Evolutionary conservation across 2,329 filamentous ascomycete genomes (phyloP).

Genomic region (Talaromyces sp.): DNA sequence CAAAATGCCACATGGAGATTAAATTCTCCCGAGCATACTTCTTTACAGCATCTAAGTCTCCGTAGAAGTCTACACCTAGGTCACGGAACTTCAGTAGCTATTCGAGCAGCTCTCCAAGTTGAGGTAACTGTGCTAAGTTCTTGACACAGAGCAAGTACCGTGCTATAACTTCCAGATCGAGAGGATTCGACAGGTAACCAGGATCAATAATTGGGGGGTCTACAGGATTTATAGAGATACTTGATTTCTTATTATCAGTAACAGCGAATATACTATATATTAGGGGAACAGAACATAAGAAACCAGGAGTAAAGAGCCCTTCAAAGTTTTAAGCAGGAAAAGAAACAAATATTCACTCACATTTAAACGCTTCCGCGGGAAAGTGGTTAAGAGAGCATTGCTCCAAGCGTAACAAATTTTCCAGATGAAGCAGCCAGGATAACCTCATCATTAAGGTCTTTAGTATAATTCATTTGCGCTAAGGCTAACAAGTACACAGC

Average conservation of each 20-base stretch:
- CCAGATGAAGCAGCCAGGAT: neutral
- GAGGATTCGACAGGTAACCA: neutral
- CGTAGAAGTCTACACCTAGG: neutral
- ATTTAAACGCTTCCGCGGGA: neutral
- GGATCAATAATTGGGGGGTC: neutral
- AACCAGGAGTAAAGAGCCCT: neutral
- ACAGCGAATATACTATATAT: neutral
- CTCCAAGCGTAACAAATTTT: constrained; percentile 1
- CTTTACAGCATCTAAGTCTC: neutral
- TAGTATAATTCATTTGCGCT: constrained; percentile 1
- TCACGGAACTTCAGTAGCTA: neutral
- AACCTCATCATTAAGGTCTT: neutral
- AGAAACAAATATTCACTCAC: neutral
- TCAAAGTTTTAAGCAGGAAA: neutral
- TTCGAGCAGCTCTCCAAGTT: neutral
- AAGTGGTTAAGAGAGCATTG: neutral
- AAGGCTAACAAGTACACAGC: neutral
- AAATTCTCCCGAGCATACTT: constrained; percentile 1
- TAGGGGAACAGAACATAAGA: neutral
- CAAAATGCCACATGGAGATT: constrained; percentile 1
- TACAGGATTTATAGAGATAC: neutral
- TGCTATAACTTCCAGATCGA: neutral
- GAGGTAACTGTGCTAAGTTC: neutral
- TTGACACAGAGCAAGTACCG: neutral
- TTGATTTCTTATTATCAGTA: neutral